Evolutionary conservation across 257 asterid genomes (phyloP), one percentile per base, ranked within the genome.

Genomic region (Pogostemon cablin): DNA sequence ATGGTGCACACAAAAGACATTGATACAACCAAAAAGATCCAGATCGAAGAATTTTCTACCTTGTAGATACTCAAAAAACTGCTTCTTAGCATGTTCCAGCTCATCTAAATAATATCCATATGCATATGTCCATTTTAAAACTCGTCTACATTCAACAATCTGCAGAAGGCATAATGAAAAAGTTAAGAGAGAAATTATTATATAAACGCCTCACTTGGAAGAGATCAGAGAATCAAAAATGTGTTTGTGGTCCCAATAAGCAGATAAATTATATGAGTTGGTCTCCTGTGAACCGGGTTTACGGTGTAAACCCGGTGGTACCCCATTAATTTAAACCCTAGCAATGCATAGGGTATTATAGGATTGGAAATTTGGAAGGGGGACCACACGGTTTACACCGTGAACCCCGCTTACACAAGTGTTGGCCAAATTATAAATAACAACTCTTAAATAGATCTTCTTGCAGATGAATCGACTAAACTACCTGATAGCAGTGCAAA

Each of bases 131-230:
- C 98, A 93, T 70, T 86, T 88, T 68, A 93, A 81, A 68, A 93
- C 98, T 79, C 98, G 83, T 74, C 98, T 89, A 73, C 98, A 93
- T 84, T 93, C 98, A 55, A 93, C 97, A 66, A 92, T 85, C 98
- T 92, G 90, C 76, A 76, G 65, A 71, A 72, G 68, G 76, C 50
- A 68, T 59, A 62, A 72, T 58, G 37, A 15, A 71, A 68, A 67
- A 67, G 67, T 57, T 53, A 61, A 76, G n/a, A 78, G 68, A 35
- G 70, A 50, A 69, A n/a, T n/a, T n/a, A n/a, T 37, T 38, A 68
- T 25, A 40, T 41, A 49, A 15, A 58, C 3, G 43, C 59, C 59
- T 35, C 15, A n/a, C 66, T 47, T 70, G 43, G 41, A 50, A 75
- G 63, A 72, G 50, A 58, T 35, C 44, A 11, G 50, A 70, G 54